Base-by-base conservation (phyloP, 805 yeast genomes). In the Scheffersomyces lignosus region DNA sequence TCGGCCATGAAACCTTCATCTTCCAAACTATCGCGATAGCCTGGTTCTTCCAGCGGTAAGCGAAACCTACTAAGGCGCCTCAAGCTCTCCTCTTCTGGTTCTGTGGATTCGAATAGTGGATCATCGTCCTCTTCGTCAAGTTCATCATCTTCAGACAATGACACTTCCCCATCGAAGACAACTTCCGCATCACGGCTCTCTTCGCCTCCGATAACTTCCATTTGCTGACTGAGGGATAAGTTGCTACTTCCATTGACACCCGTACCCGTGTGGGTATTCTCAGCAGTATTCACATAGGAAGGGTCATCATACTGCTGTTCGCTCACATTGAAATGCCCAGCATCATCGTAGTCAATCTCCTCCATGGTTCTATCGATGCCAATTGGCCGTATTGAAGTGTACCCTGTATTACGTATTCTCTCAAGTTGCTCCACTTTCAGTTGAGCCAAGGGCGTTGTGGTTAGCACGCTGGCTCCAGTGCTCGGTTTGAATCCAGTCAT, bases 1-100 rank as follows among this genome's bases (percentile, higher is more conserved):
- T 64, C 71, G 2, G 74, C 75, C 74, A 70, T 69, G 38, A 68
- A 70, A 5, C 71, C 74, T 33, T 69, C 74, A 33, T 64, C 68
- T 5, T 56, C 58, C 18, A 40, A 34, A 14, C 33, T 34, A 18
- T 31, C 24, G 7, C 24, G 7, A 20, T 20, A 18, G 13, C 30
- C 27, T 27, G 34, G n/a, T 29, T 15, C 23, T 17, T n/a, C 32
- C 16, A 13, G 24, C 4, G 23, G 24, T 17, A 29, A 9, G 16
- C 24, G n/a, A 16, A 18, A 20, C 24, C 24, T 20, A 20, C 24
- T 20, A 20, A 10, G 10, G 7, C 24, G 7, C 7, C 24, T 7
- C 10, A 20, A 10, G 24, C 7, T 7, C 7, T 32, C 34, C 23
- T 35, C 38, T 15, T 35, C 38, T 2, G 38, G 38, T 15, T 35